Base-by-base conservation (phyloP, 495 filamentous ascomycete genomes). In the Podospora appendiculata region DNA sequence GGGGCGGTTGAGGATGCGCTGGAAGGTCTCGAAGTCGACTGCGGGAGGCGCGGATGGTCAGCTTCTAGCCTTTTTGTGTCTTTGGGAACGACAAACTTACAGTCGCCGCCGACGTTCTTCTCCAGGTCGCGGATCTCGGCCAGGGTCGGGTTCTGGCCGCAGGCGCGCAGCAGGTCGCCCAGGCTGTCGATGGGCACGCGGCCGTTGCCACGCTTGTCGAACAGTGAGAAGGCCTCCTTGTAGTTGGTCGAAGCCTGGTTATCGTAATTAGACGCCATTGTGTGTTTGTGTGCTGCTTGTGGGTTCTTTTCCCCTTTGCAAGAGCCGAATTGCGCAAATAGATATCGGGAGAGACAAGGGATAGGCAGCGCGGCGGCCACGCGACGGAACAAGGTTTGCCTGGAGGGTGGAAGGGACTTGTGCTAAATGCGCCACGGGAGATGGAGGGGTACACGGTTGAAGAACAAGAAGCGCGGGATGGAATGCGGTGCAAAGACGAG, bases 211-310 rank as follows among this genome's bases (percentile, higher is more conserved):
- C 93, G 90, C 80, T 95, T 96, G 77, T 98, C 93, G 79, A 96
- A 98, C 64, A 98, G 89, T 47, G 90, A 89, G 78, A 98, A 98
- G 55, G 93, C 93, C 85, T 98, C 93, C 79, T 96, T 96, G 88
- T 97, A 98, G 83, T 98, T 97, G 68, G 93, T 97, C 50, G 88
- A 91, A 75, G 92, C 89, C 91, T 95, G 83, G 48, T 60, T 58
- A 48, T 72, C 70, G 54, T 63, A 70, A 50, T 75, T 77, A 74
- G 76, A 64, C 33, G 70, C 61, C 74, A 77, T 78, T 53, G 35
- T 63, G 58, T 60, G 14, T 41, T 2, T 40, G 8, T 13, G 13
- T 14, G 8, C 8, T 25, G 13, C 19, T 13, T 45, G 32, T 55
- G 38, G 11, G 17, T 50, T 38, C 9, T 8, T 25, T 25, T 45